These are phyloP conservation scores for Fistulinella prunicolor DNA, from an alignment of 768 basidiomycete species.

Conservation along the genomic window DNA sequence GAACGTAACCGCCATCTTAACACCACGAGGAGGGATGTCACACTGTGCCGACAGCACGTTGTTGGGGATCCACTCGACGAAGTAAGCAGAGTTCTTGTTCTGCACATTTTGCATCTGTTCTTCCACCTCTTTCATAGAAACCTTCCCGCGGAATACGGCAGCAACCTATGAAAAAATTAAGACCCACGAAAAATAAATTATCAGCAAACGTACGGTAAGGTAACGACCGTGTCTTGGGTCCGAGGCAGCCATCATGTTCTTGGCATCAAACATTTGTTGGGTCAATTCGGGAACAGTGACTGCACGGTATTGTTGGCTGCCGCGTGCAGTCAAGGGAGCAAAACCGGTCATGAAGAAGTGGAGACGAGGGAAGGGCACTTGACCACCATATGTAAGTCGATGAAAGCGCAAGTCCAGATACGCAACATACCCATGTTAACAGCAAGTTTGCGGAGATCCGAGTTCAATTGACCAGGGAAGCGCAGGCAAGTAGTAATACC, in stretches of 20 bases:
- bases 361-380: conserved; percentile 97
- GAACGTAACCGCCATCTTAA: conserved; percentile 98
- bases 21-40: conserved; percentile 92
- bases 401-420: not conserved
- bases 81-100: conserved; percentile 97
- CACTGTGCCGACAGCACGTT: conserved; percentile 98
- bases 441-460: conserved; percentile 95
- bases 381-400: conserved; percentile 1
- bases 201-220: conserved; percentile 66
- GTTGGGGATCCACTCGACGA: conserved; percentile 99
- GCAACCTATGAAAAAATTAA: conserved; percentile 55
- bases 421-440: conserved; percentile 92
- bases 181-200: not conserved
- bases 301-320: conserved; percentile 93
- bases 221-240: conserved; percentile 97
- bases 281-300: conserved; percentile 97
- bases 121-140: conserved; percentile 99
- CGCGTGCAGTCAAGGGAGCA: conserved; percentile 91
- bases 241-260: conserved; percentile 99
- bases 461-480: conserved; percentile 99
- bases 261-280: conserved; percentile 99
- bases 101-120: conserved; percentile 98
- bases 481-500: conserved; percentile 98
- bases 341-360: conserved; percentile 99
- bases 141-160: conserved; percentile 97